Evolutionary conservation across 257 asterid species (phyloP).

Genomic region (Mentha longifolia): DNA sequence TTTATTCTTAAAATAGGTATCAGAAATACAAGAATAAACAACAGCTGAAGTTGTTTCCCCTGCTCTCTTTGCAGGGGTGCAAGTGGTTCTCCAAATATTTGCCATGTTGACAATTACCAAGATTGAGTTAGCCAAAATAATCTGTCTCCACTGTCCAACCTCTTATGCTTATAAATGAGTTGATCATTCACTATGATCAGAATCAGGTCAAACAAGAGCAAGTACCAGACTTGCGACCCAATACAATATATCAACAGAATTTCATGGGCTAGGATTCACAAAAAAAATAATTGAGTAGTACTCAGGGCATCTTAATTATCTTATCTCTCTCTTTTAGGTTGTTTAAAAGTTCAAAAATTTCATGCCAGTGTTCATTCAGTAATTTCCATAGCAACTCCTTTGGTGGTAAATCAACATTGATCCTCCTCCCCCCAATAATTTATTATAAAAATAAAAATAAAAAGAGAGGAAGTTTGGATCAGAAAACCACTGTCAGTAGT

Average conservation of each 20-base stretch:
- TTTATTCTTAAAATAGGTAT: neutral
- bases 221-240: neutral
- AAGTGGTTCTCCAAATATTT: slow-evolving; percentile 16
- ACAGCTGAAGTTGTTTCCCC: slow-evolving; percentile 2
- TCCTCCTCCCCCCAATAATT: no score
- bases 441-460: no score
- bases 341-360: neutral
- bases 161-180: slow-evolving; percentile 1
- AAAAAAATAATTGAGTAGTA: neutral
- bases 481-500: no score
- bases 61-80: slow-evolving; percentile 18
- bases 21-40: neutral
- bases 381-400: no score
- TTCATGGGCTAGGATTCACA: slow-evolving; percentile 18
- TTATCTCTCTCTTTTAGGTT: slow-evolving; percentile 11
- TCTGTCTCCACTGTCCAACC: neutral
- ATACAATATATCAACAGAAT: neutral
- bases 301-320: neutral
- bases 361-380: neutral
- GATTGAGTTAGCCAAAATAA: neutral
- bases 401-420: no score
- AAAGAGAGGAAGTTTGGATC: no score
- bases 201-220: slow-evolving; percentile 6
- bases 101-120: neutral
- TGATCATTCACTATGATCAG: neutral